These are phyloP conservation scores for Albophoma yamanashiensis DNA, from an alignment of 2,329 filamentous ascomycete genomes.

Conservation along the genomic window DNA sequence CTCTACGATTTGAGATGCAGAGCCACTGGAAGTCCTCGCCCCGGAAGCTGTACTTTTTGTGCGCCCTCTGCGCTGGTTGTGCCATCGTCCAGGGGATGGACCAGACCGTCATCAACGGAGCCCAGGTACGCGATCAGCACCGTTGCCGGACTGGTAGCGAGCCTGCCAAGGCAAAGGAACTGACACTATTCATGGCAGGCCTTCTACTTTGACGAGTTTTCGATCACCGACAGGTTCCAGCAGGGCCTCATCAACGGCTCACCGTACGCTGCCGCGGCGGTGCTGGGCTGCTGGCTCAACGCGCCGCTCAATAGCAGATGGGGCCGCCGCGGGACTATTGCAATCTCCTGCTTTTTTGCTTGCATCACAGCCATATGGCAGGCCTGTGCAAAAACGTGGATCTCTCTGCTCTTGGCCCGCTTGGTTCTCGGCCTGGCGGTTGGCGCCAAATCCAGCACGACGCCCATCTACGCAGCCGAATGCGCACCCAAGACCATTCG, in stretches of 20 bases:
- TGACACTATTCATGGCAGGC: constrained; percentile 15
- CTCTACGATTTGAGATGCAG: constrained; percentile 16
- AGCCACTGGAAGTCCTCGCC: constrained; percentile 20
- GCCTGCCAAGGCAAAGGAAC: background rate
- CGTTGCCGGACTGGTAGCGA: background rate
- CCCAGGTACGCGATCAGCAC: constrained; percentile 30
- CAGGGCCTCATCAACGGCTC: constrained; percentile 24
- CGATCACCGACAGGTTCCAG: constrained; percentile 29
- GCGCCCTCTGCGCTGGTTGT: constrained; percentile 21
- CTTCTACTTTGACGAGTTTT: constrained; percentile 21
- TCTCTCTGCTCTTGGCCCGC: constrained; percentile 48
- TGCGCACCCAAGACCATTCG: constrained; percentile 55
- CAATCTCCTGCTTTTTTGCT: constrained; percentile 8
- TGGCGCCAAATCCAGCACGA: constrained; percentile 51
- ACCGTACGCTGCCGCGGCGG: constrained; percentile 7
- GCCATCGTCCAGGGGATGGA: constrained; percentile 59
- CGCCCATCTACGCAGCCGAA: constrained; percentile 65
- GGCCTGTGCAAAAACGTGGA: constrained; percentile 10
- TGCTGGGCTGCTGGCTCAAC: constrained; percentile 22
- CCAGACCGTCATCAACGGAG: constrained; percentile 54
- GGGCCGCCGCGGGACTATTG: constrained; percentile 8
- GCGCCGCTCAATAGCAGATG: constrained; percentile 7
- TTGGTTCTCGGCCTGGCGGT: constrained; percentile 60
- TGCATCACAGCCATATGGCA: constrained; percentile 8
- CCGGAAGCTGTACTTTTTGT: constrained; percentile 22